Evolutionary conservation across 768 basidiomycete genomes (phyloP).

Genomic region (Collybia nuda): DNA sequence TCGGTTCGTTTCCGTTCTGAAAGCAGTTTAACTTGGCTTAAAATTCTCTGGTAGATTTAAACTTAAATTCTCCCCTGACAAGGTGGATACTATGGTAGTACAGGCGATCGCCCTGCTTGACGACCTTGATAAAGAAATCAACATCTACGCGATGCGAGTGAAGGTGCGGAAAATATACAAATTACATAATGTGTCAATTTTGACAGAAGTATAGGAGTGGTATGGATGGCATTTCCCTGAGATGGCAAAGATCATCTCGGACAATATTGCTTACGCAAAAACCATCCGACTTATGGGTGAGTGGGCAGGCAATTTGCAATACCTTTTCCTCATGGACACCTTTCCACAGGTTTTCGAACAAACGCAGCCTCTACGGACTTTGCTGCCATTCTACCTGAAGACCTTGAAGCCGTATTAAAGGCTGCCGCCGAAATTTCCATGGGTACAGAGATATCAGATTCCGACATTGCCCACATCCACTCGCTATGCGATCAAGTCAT

Average conservation of each 20-base stretch:
- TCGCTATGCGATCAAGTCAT: slow-evolving; percentile 98
- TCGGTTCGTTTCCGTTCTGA: slow-evolving; percentile 50
- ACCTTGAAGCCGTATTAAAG: slow-evolving; percentile 93
- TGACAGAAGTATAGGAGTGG: slow-evolving; percentile 75
- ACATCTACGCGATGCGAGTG: slow-evolving; percentile 98
- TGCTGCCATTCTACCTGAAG: slow-evolving; percentile 91
- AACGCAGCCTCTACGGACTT: slow-evolving; percentile 88
- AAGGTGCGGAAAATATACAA: slow-evolving; percentile 61
- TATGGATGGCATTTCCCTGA: slow-evolving; percentile 99
- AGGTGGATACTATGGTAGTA: slow-evolving; percentile 99
- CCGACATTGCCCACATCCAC: slow-evolving; percentile 95
- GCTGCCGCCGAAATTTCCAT: slow-evolving; percentile 97
- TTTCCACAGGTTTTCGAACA: slow-evolving; percentile 80
- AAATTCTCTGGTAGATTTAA: slow-evolving; percentile 68
- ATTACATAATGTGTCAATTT: not conserved
- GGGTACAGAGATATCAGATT: slow-evolving; percentile 99
- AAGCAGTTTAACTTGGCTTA: not conserved
- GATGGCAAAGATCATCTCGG: slow-evolving; percentile 96
- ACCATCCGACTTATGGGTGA: slow-evolving; percentile 88
- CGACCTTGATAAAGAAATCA: slow-evolving; percentile 99
- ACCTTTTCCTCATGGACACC: not conserved
- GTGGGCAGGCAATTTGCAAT: slow-evolving; percentile 15
- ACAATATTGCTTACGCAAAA: slow-evolving; percentile 97
- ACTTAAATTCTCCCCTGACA: slow-evolving; percentile 99
- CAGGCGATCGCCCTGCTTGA: slow-evolving; percentile 98